Evolutionary conservation across 257 asterid genomes (phyloP).

Genomic region (Solanum rostratum): DNA sequence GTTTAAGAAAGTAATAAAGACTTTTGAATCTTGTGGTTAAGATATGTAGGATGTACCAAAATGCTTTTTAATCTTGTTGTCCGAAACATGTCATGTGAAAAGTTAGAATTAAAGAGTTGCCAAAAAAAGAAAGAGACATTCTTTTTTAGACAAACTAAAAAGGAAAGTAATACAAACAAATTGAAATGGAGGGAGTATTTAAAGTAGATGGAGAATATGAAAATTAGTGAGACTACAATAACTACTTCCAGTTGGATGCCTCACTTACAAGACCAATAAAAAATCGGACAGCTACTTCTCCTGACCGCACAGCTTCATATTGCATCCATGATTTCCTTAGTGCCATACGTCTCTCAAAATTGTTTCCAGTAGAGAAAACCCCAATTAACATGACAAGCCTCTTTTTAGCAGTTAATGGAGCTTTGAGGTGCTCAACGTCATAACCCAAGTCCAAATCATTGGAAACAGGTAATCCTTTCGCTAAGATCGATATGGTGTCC

Average conservation of each 20-base stretch:
- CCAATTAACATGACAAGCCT: slow-evolving; percentile 58
- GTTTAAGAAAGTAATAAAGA: neutral
- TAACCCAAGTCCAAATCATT: slow-evolving; percentile 46
- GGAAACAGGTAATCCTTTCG: slow-evolving; percentile 76
- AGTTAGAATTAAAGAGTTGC: neutral
- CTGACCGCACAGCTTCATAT: slow-evolving; percentile 61
- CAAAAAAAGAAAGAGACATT: neutral
- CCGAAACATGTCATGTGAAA: neutral
- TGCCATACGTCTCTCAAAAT: slow-evolving; percentile 92
- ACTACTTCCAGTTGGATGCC: slow-evolving; percentile 4
- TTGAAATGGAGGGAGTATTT: neutral
- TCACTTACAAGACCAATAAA: slow-evolving; percentile 93
- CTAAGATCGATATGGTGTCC: slow-evolving; percentile 51
- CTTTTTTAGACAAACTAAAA: neutral
- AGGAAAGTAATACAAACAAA: neutral
- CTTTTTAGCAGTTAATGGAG: slow-evolving; percentile 38
- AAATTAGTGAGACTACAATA: neutral
- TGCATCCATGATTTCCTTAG: slow-evolving; percentile 96
- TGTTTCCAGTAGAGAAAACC: slow-evolving; percentile 87
- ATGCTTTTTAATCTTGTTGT: neutral
- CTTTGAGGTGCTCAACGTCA: slow-evolving; percentile 57
- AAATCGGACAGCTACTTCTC: slow-evolving; percentile 84
- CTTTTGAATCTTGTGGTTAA: neutral
- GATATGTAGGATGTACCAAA: neutral
- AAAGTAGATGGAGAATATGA: neutral